These are phyloP conservation scores for Vaccinium vitisidaea DNA, from an alignment of 148 eudicot genomes.

Conservation along the genomic window DNA sequence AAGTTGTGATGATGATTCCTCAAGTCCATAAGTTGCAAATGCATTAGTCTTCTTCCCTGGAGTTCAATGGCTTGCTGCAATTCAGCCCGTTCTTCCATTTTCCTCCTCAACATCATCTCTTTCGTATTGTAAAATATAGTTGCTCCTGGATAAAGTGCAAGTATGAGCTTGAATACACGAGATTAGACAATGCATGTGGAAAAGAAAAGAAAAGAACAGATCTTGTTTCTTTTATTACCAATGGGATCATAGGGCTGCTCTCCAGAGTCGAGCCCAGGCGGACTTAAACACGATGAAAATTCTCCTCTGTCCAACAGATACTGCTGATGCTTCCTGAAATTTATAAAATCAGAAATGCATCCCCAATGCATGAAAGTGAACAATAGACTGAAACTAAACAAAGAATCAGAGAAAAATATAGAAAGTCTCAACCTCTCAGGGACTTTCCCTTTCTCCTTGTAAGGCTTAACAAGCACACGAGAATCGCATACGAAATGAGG, in stretches of 20 bases:
- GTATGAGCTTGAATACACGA: not conserved
- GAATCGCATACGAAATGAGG: conserved; percentile 98
- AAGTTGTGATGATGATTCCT: conserved; percentile 38
- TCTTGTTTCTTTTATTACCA: conserved; percentile 38
- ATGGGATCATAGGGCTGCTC: conserved; percentile 68
- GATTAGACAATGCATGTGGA: not conserved
- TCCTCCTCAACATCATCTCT: conserved; percentile 66
- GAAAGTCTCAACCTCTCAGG: conserved; percentile 53
- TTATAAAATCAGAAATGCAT: not conserved
- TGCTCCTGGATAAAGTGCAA: conserved; percentile 43
- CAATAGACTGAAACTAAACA: conserved; percentile 5
- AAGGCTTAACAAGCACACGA: conserved; percentile 95
- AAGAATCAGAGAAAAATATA: not conserved
- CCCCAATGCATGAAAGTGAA: not conserved
- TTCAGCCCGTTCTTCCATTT: conserved; percentile 74
- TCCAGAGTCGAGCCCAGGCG: conserved; percentile 57
- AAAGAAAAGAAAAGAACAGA: not conserved
- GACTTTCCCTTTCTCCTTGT: conserved; percentile 92
- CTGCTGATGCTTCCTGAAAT: conserved; percentile 32
- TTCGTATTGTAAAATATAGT: conserved; percentile 58
- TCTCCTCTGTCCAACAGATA: conserved; percentile 68
- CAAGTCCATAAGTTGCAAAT: conserved; percentile 66
- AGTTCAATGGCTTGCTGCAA: conserved; percentile 80
- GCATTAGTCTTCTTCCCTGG: conserved; percentile 77
- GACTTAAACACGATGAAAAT: conserved; percentile 60